These are phyloP conservation scores for Onygenales sp. DNA, from an alignment of 2,329 filamentous ascomycete genomes.

Conservation along the genomic window DNA sequence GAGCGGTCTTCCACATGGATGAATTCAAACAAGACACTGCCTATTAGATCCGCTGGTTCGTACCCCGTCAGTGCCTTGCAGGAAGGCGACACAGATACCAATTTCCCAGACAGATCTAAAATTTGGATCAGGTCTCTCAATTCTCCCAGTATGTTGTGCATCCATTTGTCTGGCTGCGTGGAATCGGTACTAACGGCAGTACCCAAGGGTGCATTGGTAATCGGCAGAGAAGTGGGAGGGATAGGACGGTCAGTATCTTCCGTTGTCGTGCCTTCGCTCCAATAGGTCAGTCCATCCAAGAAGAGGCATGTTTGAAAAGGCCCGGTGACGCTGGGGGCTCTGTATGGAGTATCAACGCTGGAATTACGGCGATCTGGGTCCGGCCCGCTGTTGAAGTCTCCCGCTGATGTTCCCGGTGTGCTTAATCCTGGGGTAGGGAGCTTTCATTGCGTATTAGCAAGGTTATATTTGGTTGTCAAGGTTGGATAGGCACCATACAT, in stretches of 20 bases:
- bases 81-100: slow-evolving; percentile 79
- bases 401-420: not conserved
- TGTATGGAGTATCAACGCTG: not conserved
- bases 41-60: slow-evolving; percentile 57
- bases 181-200: slow-evolving; percentile 49
- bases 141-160: slow-evolving; percentile 79
- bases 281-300: not conserved
- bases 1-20: slow-evolving; percentile 79
- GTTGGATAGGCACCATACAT: not conserved
- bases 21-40: slow-evolving; percentile 67
- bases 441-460: not conserved
- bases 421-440: not conserved
- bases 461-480: not conserved
- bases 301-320: not conserved
- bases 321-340: not conserved
- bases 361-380: not conserved
- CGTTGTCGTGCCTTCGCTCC: not conserved
- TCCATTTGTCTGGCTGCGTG: slow-evolving; percentile 66
- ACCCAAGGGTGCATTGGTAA: slow-evolving; percentile 30
- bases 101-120: slow-evolving; percentile 70
- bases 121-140: slow-evolving; percentile 83
- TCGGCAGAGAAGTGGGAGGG: not conserved
- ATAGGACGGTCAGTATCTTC: not conserved
- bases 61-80: slow-evolving; percentile 68
- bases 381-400: not conserved